phyloP scores from a whole-genome alignment of 306 rosid species.

The Ochetophila trinervis region DNA sequence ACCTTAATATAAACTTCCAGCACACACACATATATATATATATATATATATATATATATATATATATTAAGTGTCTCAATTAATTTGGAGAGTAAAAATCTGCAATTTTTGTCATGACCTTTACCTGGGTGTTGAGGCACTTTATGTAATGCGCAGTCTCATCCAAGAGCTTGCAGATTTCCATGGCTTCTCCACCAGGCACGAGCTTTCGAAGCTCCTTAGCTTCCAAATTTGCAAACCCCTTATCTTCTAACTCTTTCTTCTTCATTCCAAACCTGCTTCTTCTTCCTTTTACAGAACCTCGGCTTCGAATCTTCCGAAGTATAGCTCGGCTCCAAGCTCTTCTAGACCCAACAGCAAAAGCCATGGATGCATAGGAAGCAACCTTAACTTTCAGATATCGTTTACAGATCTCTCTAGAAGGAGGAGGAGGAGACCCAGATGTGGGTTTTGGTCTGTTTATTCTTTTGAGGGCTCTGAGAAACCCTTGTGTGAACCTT shows the following conservation, averaged over 20 bases:
- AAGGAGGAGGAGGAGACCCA: neutral
- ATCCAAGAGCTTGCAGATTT: constrained; percentile 25
- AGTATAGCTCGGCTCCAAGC: constrained; percentile 38
- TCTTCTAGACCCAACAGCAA: constrained; percentile 25
- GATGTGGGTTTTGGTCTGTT: constrained; percentile 1
- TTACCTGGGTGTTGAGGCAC: constrained; percentile 37
- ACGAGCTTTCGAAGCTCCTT: constrained; percentile 24
- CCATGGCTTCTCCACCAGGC: constrained; percentile 40
- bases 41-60: neutral
- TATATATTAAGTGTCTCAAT: neutral
- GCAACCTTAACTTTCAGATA: constrained; percentile 26
- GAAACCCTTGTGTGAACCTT: constrained; percentile 22
- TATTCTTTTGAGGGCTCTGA: constrained; percentile 24
- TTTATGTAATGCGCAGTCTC: constrained; percentile 38
- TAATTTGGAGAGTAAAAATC: constrained; percentile 13
- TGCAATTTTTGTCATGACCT: constrained; percentile 25
- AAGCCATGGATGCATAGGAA: constrained; percentile 34
- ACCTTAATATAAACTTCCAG: neutral
- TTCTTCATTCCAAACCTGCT: neutral
- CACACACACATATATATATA: no score
- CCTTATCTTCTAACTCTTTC: neutral
- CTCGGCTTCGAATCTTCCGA: constrained; percentile 7
- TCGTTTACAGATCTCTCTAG: constrained; percentile 19
- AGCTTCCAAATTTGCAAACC: neutral
- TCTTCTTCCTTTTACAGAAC: no score